Base-by-base conservation (phyloP, 345 rosid species). In the Ceriops zippeliana region DNA sequence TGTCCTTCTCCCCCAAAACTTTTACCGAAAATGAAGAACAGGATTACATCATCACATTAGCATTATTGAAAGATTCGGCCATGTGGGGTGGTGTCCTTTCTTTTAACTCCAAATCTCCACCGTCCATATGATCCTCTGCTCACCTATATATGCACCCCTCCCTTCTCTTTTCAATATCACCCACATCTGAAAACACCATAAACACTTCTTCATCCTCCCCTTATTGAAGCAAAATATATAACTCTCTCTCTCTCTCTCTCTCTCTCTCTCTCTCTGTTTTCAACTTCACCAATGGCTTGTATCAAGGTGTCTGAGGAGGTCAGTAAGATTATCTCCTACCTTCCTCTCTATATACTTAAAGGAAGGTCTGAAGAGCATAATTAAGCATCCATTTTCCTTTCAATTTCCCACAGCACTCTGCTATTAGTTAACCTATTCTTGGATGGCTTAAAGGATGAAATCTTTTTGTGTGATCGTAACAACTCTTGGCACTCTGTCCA, bases 231-330 rank as follows among this genome's bases (percentile, higher is more conserved):
- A 19, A 51, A 61, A 69, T n/a, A 8, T 15, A 13, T 9, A 13
- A 1, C 42, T 32, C 67, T 46, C 19, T 28, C 54, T 64, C 24
- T 42, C 49, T 11, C 49, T 42, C 49, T 42, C 49, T 42, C 46
- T 9, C 49, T 42, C 30, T 56, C 59, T 24, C 17, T 24, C 7
- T 24, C 17, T 24, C 6, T 56, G 28, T 16, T 32, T 42, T 28
- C 68, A 70, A 47, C 46, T 38, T 63, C 63, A 63, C 37, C 63
- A 69, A 84, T 84, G 86, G 85, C 80, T 64, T 86, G 88, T 76
- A 74, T 86, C 24, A 91, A 84, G 76, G 73, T 83, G 31, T 79
- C 74, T 65, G 82, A 73, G 57, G 80, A 87, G 78, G 93, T 89
- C 56, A 80, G 92, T 78, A 46, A 58, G 52, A 32, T 2, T 42